phyloP scores from a whole-genome alignment of 1,139 yeast species.

The Kurtzmaniella quercitrusa region DNA sequence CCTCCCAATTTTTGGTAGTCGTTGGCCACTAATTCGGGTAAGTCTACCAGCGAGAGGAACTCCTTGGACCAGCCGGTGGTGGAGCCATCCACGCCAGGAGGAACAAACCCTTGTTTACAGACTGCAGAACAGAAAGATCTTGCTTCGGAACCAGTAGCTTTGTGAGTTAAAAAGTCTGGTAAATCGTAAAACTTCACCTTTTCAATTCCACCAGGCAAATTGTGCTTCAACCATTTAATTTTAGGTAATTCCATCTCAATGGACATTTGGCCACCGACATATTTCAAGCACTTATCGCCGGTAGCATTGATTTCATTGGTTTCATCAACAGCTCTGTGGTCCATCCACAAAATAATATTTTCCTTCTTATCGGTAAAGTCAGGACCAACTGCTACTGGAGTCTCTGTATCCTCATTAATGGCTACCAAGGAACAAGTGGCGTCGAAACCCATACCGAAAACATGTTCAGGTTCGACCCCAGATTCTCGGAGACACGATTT shows the following conservation, averaged over 20 bases:
- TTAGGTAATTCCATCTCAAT: conserved; percentile 98
- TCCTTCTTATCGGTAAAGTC: conserved; percentile 69
- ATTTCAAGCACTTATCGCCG: conserved; percentile 72
- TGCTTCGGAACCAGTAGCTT: conserved; percentile 82
- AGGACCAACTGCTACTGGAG: conserved; percentile 89
- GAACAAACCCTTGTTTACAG: conserved; percentile 94
- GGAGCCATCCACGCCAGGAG: conserved; percentile 84
- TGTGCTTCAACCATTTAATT: conserved; percentile 90
- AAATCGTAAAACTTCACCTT: conserved; percentile 85
- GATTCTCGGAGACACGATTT: conserved; percentile 69
- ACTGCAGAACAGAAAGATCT: conserved; percentile 88
- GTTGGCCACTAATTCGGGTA: conserved; percentile 74
- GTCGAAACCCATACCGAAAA: conserved; percentile 90
- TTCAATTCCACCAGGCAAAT: conserved; percentile 65
- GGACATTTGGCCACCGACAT: conserved; percentile 97
- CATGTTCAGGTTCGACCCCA: conserved; percentile 59
- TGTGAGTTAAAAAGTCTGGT: conserved; percentile 86
- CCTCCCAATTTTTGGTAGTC: conserved; percentile 84
- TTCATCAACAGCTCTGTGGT: conserved; percentile 91
- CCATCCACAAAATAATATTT: conserved; percentile 95
- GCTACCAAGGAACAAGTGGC: conserved; percentile 96
- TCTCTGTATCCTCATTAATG: conserved; percentile 58
- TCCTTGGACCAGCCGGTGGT: conserved; percentile 86
- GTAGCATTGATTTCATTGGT: conserved; percentile 79
- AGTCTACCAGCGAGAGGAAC: conserved; percentile 62